Conservation (phyloP, 2,329 filamentous ascomycete species). For the Teratosphaeriaceae sp. region DNA sequence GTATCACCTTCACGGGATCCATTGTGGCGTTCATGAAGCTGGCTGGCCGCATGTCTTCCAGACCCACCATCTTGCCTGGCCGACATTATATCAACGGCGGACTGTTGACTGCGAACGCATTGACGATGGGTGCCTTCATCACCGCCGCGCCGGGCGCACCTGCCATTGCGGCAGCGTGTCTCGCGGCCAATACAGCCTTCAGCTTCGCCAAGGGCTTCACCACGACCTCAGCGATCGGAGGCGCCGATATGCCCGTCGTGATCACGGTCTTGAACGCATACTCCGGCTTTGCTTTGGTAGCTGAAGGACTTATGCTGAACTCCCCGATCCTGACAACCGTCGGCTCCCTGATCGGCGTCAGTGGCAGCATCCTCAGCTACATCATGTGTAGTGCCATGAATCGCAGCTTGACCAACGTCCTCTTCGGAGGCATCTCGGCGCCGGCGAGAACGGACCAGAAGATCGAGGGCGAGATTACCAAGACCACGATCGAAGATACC, state of each 20-base stretch:
- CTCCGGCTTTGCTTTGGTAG: conserved; percentile 82
- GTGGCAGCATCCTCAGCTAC: conserved; percentile 81
- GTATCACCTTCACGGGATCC: conserved; percentile 85
- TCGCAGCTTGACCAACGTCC: conserved; percentile 76
- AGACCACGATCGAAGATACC: conserved; percentile 73
- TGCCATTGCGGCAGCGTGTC: conserved; percentile 67
- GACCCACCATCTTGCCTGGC: conserved; percentile 64
- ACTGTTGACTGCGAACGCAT: conserved; percentile 67
- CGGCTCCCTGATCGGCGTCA: conserved; percentile 80
- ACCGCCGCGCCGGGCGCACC: conserved; percentile 76
- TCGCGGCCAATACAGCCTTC: conserved; percentile 68
- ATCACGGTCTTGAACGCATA: conserved; percentile 84
- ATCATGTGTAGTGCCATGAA: conserved; percentile 91
- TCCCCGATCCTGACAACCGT: conserved; percentile 80
- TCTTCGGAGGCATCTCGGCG: conserved; percentile 74
- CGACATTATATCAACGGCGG: conserved; percentile 69
- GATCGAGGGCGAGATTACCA: conserved; percentile 71
- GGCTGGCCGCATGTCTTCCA: conserved; percentile 73
- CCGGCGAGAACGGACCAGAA: conserved; percentile 60
- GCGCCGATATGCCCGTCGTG: conserved; percentile 90
- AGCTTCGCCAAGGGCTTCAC: conserved; percentile 85
- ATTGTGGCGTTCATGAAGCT: conserved; percentile 87
- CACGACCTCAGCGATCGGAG: conserved; percentile 80
- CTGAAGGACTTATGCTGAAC: conserved; percentile 86
- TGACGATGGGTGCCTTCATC: conserved; percentile 77